Base-by-base conservation (phyloP, 1,139 yeast genomes). In the Wickerhamomyces sp. region DNA sequence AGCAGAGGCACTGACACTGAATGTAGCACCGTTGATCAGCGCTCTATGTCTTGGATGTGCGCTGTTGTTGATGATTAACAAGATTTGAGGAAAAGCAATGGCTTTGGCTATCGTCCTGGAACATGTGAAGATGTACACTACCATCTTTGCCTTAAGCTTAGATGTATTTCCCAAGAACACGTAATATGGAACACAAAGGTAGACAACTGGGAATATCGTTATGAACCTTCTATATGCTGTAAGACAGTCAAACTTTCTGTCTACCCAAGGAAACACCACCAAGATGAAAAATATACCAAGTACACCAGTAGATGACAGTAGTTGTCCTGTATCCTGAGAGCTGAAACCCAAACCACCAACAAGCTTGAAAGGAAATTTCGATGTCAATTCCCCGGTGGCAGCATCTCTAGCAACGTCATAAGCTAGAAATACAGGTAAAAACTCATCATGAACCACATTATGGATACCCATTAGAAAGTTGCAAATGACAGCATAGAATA, bases 351-450 rank as follows among this genome's bases (percentile, higher is more conserved):
- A 55, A 0, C 79, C 79, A 30, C 79, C 79, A 23, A 58, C 58
- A 29, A 73, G 62, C 19, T 49, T 49, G 51, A 68, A 66, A 0
- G 78, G 78, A 49, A 78, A 75, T 24, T 56, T 46, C 14, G 75
- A 59, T 6, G 39, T 39, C 31, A 47, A 35, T 6, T 39, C 21
- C 12, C 57, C 58, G 3, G 36, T 22, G 14, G 41, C 37, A 33
- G 49, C 45, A n/a, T n/a, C n/a, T 23, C 43, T 40, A 1, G 44
- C 58, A 31, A 72, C 58, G 25, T 64, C 60, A n/a, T 76, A 64
- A 0, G 83, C 79, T 16, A 77, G 56, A 38, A 73, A 71, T 5
- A 78, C 72, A 10, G 86, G 84, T 30, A 76, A 56, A 42, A 78
- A 74, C 52, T 78, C 84, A 33, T 66, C 66, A 51, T 64, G 75